A percentile compares a stretch with the other conserved stretches of the same genome.
Evolutionary conservation across 2,329 filamentous ascomycete species (phyloP).

Genomic region (Pseudogymnoascus sp.): DNA sequence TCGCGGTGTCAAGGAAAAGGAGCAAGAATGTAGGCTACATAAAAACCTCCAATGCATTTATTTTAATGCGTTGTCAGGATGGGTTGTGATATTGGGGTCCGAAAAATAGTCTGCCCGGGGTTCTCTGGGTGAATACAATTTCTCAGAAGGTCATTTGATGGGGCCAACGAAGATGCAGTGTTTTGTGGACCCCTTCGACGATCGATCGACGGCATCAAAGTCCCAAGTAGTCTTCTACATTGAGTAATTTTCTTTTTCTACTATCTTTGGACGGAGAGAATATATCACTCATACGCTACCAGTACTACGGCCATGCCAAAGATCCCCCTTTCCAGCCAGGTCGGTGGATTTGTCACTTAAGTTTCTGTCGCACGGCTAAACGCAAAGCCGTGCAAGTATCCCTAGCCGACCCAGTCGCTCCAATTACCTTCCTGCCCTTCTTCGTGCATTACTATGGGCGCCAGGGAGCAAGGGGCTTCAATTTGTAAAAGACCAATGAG

Average conservation of each 20-base stretch:
- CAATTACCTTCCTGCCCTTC: background rate
- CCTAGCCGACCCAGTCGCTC: background rate
- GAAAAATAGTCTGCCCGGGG: background rate
- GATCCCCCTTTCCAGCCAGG: background rate
- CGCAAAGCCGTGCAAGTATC: background rate
- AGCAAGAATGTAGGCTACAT: background rate
- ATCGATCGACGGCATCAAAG: background rate
- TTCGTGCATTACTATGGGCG: background rate
- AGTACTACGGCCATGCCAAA: background rate
- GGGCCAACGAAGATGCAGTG: background rate
- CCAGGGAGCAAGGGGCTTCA: background rate
- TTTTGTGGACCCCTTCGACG: background rate
- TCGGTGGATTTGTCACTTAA: background rate
- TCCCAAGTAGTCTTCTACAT: background rate
- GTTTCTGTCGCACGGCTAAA: conserved; percentile 1
- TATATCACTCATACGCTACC: background rate
- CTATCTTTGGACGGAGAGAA: background rate
- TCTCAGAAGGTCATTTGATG: background rate
- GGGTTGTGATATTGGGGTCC: background rate
- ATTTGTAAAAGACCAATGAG: background rate
- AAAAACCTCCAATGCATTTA: background rate
- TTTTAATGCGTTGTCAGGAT: background rate
- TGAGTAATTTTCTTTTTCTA: background rate
- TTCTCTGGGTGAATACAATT: background rate
- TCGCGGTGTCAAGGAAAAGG: background rate